Evolutionary conservation across 257 asterid genomes (phyloP).

Genomic region (Solanum chaucha): DNA sequence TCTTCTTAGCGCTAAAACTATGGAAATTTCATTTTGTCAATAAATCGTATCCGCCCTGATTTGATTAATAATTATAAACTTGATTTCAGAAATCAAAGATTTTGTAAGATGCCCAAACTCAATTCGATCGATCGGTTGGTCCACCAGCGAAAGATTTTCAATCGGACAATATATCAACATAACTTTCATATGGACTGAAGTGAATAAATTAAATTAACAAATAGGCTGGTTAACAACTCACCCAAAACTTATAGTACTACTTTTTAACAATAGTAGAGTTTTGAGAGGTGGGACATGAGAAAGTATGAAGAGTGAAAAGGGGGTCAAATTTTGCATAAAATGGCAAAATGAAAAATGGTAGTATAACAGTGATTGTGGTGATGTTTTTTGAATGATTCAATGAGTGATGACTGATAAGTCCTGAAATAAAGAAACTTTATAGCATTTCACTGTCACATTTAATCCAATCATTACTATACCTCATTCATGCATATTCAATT

Average conservation of each 20-base stretch:
- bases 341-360: background rate
- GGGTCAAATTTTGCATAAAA: background rate
- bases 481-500: background rate
- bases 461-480: background rate
- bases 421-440: background rate
- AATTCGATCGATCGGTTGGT: background rate
- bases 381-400: background rate
- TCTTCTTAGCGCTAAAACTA: background rate
- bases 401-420: slow-evolving; percentile 13
- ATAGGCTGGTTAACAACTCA: background rate
- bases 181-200: background rate
- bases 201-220: background rate
- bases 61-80: background rate
- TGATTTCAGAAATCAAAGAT: background rate
- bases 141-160: background rate
- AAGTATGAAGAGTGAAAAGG: background rate
- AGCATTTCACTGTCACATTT: background rate
- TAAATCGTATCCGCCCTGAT: background rate
- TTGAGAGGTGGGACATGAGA: background rate
- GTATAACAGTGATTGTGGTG: background rate
- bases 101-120: background rate
- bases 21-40: too few species aligned
- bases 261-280: background rate
- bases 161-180: background rate
- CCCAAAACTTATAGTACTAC: background rate